Base-by-base conservation (phyloP, 148 eudicot genomes). In the Rhododendron henanense region DNA sequence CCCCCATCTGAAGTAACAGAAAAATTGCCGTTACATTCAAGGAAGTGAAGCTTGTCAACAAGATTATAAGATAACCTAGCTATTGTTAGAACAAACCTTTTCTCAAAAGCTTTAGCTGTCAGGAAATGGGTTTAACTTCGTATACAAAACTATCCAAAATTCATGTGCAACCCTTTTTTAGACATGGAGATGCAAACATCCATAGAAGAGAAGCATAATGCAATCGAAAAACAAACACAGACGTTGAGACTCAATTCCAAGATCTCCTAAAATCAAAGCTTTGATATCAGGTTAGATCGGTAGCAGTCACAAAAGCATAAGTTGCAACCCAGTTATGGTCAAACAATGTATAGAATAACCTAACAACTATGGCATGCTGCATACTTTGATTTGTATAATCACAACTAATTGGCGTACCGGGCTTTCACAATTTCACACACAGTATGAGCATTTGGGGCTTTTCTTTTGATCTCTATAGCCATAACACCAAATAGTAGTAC, bases 391-490 rank as follows among this genome's bases (percentile, higher is more conserved):
- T 59, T 15, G 65, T 23, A 50, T 55, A 14, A 33, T 23, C 39
- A 18, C 13, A 78, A 4, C n/a, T 71, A 84, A 63, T 18, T 33
- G 65, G 57, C 87, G 18, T 84, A 95, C 99, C 98, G 92, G 80
- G 98, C 99, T 86, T 91, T 95, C 59, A 96, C 98, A 85, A 96
- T 96, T 89, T 96, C 99, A 88, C 99, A 96, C 10, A 96, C 96
- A 50, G 99, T 95, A 87, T 96, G 99, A 61, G 99, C 99, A 90
- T 93, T 81, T 33, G 99, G 99, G 82, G 98, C 99, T 90, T 95
- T 96, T 90, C 99, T 92, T 89, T 96, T 96, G 92, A 96, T 96
- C 90, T 96, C 98, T 74, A 96, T 96, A 33, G 99, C 99, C 91
- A 96, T 95, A 77, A 96, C 88, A 84, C 99, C 99, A 84, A 96